These are phyloP conservation scores for Syzygium syzygioides DNA, from an alignment of 441 rosid genomes.

Conservation along the genomic window DNA sequence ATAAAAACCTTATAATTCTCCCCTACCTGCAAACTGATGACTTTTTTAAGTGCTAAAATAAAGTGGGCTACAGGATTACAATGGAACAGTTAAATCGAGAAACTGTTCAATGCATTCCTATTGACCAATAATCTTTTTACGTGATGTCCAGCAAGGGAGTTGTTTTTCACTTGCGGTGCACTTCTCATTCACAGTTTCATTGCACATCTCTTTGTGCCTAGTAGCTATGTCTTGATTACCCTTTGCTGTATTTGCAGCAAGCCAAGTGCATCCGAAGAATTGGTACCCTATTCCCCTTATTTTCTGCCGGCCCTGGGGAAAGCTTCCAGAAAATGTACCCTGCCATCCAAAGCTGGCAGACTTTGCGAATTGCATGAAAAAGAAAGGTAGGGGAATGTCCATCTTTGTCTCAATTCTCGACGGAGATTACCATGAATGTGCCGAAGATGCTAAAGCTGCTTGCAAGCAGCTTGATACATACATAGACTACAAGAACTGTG, in stretches of 20 bases:
- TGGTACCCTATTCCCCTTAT: slow-evolving; percentile 98
- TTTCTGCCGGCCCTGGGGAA: slow-evolving; percentile 99
- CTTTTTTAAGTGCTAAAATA: neutral
- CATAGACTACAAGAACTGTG: slow-evolving; percentile 89
- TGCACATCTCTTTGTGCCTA: neutral
- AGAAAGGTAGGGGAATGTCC: slow-evolving; percentile 99
- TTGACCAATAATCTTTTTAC: neutral
- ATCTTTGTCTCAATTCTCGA: slow-evolving; percentile 85
- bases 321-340: slow-evolving; percentile 96
- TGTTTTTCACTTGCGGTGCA: neutral
- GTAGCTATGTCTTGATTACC: neutral
- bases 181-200: neutral
- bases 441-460: slow-evolving; percentile 92
- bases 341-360: slow-evolving; percentile 99
- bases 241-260: slow-evolving; percentile 46
- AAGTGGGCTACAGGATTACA: neutral
- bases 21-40: neutral
- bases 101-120: neutral
- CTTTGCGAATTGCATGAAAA: slow-evolving; percentile 99
- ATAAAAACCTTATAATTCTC: neutral
- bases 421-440: slow-evolving; percentile 91
- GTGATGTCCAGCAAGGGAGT: neutral
- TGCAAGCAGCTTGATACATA: slow-evolving; percentile 83
- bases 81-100: neutral
- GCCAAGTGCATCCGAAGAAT: slow-evolving; percentile 98